A percentile compares a stretch with the other conserved stretches of the same genome.
phyloP scores from a whole-genome alignment of 768 basidiomycete genomes.

The Suillus placidus region DNA sequence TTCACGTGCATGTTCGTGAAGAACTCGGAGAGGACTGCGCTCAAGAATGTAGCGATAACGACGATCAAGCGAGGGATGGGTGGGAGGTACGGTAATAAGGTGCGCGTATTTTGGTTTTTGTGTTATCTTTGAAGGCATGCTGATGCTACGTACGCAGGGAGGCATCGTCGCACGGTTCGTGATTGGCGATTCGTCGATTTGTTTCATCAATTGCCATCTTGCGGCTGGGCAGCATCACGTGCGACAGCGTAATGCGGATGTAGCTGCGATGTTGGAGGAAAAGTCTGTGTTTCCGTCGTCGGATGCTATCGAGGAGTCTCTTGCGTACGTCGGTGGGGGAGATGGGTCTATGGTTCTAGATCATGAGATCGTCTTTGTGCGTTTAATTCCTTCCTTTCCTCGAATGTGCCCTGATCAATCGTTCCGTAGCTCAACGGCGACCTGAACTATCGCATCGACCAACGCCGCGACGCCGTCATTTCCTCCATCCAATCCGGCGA shows the following conservation, averaged over 20 bases:
- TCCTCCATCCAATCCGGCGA: slow-evolving; percentile 71
- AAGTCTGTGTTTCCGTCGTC: slow-evolving; percentile 60
- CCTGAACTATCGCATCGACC: slow-evolving; percentile 97
- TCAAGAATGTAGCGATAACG: slow-evolving; percentile 74
- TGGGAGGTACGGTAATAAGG: slow-evolving; percentile 95
- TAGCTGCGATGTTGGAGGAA: slow-evolving; percentile 86
- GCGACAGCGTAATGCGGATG: slow-evolving; percentile 82
- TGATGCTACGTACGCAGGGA: slow-evolving; percentile 53
- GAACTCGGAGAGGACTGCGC: slow-evolving; percentile 55
- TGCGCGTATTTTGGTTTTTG: slow-evolving; percentile 34
- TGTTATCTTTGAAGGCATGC: background rate
- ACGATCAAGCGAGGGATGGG: slow-evolving; percentile 92
- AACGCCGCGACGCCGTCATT: slow-evolving; percentile 82
- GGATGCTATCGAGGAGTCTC: slow-evolving; percentile 51
- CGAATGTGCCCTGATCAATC: slow-evolving; percentile 10
- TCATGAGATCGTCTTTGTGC: slow-evolving; percentile 90
- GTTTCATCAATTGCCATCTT: slow-evolving; percentile 96
- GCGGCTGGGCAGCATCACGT: slow-evolving; percentile 92
- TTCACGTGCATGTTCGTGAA: slow-evolving; percentile 79
- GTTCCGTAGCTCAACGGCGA: slow-evolving; percentile 80
- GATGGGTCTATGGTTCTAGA: slow-evolving; percentile 93
- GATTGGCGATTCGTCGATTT: slow-evolving; percentile 89
- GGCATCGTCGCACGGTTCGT: slow-evolving; percentile 89
- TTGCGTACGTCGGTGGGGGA: slow-evolving; percentile 85
- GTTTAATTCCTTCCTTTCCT: slow-evolving; percentile 13